Percentiles rank a stretch among this genome's conserved stretches.
These are phyloP conservation scores for Tetrahymena borealis DNA, from an alignment of 73 alveolate species.

Conservation along the genomic window DNA sequence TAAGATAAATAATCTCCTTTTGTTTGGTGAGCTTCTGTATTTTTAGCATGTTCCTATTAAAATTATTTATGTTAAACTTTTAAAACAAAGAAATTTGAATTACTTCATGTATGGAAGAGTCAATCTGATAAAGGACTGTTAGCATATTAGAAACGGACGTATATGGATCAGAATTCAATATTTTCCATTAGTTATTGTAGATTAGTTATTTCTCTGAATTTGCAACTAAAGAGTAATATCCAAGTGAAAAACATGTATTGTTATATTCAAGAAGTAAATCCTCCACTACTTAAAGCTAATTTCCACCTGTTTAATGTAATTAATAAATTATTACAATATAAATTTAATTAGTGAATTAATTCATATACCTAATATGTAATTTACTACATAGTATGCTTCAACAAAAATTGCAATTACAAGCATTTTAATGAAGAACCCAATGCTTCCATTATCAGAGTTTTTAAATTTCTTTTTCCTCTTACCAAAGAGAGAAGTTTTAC, in stretches of 20 bases:
- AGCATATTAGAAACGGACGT: background rate
- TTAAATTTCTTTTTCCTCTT: slow-evolving; percentile 30
- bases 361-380: background rate
- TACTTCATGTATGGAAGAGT: background rate
- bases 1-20: background rate
- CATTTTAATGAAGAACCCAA: slow-evolving; percentile 35
- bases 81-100: background rate
- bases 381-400: slow-evolving; percentile 25
- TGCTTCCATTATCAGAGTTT: slow-evolving; percentile 19
- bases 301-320: background rate
- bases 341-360: too few species aligned
- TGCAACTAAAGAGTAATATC: background rate
- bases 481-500: slow-evolving; percentile 16
- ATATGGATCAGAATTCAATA: background rate
- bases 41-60: background rate
- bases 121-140: background rate
- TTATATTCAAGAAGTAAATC: background rate
- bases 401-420: slow-evolving; percentile 6
- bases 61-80: background rate
- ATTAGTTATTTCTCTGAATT: background rate
- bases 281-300: background rate
- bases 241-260: background rate
- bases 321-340: too few species aligned
- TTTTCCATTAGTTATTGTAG: background rate
- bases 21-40: background rate